A percentile compares a stretch with the other conserved stretches of the same genome.
Conservation (phyloP, 1,284 basidiomycete genomes). For the Ustilago cynodontis region DNA sequence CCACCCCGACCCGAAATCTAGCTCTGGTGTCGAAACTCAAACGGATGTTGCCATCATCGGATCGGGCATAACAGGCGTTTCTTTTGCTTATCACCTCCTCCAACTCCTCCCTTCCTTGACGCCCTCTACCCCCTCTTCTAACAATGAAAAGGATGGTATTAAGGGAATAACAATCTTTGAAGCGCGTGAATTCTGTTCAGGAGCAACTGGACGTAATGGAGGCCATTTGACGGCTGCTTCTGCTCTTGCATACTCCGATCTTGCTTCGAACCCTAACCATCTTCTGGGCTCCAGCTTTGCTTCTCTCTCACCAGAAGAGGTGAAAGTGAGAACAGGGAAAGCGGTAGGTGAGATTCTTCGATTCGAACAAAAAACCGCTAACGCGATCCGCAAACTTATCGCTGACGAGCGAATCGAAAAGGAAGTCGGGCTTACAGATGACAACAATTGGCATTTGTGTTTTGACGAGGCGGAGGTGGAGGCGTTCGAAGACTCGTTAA, state of each 20-base stretch:
- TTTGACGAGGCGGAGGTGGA: constrained; percentile 36
- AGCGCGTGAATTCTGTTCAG: constrained; percentile 54
- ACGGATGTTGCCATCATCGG: constrained; percentile 51
- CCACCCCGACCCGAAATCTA: constrained; percentile 6
- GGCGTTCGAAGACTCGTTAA: constrained; percentile 38
- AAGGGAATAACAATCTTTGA: constrained; percentile 41
- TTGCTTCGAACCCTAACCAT: constrained; percentile 45
- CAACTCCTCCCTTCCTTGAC: constrained; percentile 15
- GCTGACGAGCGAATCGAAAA: not conserved
- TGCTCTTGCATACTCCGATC: constrained; percentile 47
- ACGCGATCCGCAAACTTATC: constrained; percentile 34
- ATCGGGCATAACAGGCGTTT: constrained; percentile 53
- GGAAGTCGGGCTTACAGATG: constrained; percentile 30
- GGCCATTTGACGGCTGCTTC: constrained; percentile 59
- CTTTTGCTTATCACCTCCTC: constrained; percentile 49
- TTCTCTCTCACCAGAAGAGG: not conserved
- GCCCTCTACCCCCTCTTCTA: not conserved
- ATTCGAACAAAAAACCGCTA: constrained; percentile 37
- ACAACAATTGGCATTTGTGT: constrained; percentile 57
- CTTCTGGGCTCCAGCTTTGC: constrained; percentile 8
- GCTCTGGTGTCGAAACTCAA: constrained; percentile 1
- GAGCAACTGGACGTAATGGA: constrained; percentile 60
- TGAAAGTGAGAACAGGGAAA: constrained; percentile 1
- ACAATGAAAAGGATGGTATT: not conserved
- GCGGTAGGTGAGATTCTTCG: constrained; percentile 40